Base-by-base conservation (phyloP, 306 rosid genomes). In the Vicia sativa region DNA sequence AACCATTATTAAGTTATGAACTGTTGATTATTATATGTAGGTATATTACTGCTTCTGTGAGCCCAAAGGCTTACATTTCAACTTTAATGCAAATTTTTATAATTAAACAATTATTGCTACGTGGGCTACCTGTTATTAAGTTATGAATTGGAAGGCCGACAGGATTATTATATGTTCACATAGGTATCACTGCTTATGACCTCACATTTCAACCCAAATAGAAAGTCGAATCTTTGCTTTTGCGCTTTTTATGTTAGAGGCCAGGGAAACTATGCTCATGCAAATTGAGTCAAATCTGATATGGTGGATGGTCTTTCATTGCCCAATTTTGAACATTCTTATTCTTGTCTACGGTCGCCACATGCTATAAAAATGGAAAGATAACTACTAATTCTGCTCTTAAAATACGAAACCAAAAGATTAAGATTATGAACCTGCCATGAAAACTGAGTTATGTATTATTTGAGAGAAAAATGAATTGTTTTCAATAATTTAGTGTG, bases 261-360 rank as follows among this genome's bases (percentile, higher is more conserved):
- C 44, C 10, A 54, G 68, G 34, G 64, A 71, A 56, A 64, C 26
- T 18, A 23, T 1, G 14, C 13, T 7, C 31, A 41, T 39, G 63
- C 52, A 46, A 72, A 66, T 77, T 56, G 60, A 46, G 23, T 57
- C 54, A 34, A 38, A 64, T 38, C 1, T 68, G 15, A 49, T 70
- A 25, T 50, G 31, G n/a, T 65, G 57, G 57, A 55, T 50, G 69
- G 45, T 25, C 65, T 56, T 55, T 14, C 64, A 56, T 56, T 49
- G 48, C 73, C 72, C 45, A 8, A 64, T n/a, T 77, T 29, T 53
- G 60, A 43, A 3, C 46, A 23, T 35, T n/a, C 23, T 21, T 9
- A 28, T 31, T 39, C 45, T 38, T 59, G 61, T 61, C 53, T 35
- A 49, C 14, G 34, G 46, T 15, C n/a, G 21, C 21, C 66, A 45